phyloP scores from a whole-genome alignment of 2,329 filamentous ascomycete genomes.

The Aspergillus tamarii region DNA sequence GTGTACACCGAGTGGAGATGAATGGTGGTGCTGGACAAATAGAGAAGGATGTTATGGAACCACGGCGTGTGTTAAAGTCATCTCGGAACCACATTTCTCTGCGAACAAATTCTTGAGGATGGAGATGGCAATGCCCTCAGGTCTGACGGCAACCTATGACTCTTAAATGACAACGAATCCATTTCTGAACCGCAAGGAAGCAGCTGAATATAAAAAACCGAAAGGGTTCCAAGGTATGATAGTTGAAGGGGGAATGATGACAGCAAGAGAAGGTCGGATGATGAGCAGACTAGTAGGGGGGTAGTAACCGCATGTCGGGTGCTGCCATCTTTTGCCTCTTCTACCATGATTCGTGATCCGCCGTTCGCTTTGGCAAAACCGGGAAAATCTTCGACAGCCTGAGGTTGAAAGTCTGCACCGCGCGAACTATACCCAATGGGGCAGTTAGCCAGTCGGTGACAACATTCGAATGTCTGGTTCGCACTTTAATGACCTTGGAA shows the following conservation, averaged over 20 bases:
- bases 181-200: not conserved
- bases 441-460: not conserved
- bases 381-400: constrained; percentile 1
- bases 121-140: not conserved
- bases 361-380: constrained; percentile 2
- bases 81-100: constrained; percentile 18
- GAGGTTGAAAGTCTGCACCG: not conserved
- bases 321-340: constrained; percentile 1
- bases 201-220: not conserved
- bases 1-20: constrained; percentile 16
- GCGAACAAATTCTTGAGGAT: not conserved
- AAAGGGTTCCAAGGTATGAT: not conserved
- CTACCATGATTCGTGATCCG: constrained; percentile 1
- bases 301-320: not conserved
- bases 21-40: constrained; percentile 17
- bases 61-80: constrained; percentile 16
- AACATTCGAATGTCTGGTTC: constrained; percentile 2
- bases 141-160: not conserved
- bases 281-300: not conserved
- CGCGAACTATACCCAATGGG: not conserved
- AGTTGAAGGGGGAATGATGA: not conserved
- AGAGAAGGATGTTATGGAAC: constrained; percentile 16
- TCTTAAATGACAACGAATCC: not conserved
- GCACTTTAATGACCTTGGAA: not conserved
- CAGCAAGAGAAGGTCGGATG: constrained; percentile 6